Percentiles rank a stretch among this genome's conserved stretches.
These are phyloP conservation scores for Carex cristatella DNA, from an alignment of 176 grass and related monocot genomes.

Conservation along the genomic window DNA sequence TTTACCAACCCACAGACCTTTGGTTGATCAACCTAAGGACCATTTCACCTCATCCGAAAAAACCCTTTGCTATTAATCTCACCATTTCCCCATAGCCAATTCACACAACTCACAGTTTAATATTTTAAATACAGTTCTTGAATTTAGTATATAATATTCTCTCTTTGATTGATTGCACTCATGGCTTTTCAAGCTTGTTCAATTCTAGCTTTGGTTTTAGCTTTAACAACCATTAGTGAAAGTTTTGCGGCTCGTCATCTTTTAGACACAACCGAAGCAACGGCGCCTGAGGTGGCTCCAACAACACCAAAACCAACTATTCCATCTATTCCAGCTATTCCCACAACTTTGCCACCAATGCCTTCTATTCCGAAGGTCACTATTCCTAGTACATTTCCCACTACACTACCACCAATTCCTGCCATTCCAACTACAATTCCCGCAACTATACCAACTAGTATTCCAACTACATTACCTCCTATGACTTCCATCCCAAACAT, in stretches of 20 bases:
- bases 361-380: slow-evolving; percentile 35
- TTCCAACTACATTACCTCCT: background rate
- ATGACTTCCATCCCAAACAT: background rate
- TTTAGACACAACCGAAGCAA: background rate
- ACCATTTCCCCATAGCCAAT: background rate
- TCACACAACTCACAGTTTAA: background rate
- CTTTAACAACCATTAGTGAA: background rate
- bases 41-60: background rate
- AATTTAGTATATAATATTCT: background rate
- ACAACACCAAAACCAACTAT: background rate
- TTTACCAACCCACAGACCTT: background rate
- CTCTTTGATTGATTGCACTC: background rate
- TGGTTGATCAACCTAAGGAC: background rate
- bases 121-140: background rate
- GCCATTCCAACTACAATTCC: slow-evolving; percentile 19
- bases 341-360: slow-evolving; percentile 29
- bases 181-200: slow-evolving; percentile 1
- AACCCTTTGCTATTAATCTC: background rate
- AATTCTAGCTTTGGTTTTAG: background rate
- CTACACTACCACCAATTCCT: background rate
- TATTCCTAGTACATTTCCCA: slow-evolving; percentile 14
- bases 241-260: background rate
- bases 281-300: background rate
- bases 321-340: slow-evolving; percentile 40
- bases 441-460: background rate